Percentiles rank a stretch among this genome's conserved stretches.
phyloP scores from a whole-genome alignment of 257 asterid species.

The Fraxinus americana region DNA sequence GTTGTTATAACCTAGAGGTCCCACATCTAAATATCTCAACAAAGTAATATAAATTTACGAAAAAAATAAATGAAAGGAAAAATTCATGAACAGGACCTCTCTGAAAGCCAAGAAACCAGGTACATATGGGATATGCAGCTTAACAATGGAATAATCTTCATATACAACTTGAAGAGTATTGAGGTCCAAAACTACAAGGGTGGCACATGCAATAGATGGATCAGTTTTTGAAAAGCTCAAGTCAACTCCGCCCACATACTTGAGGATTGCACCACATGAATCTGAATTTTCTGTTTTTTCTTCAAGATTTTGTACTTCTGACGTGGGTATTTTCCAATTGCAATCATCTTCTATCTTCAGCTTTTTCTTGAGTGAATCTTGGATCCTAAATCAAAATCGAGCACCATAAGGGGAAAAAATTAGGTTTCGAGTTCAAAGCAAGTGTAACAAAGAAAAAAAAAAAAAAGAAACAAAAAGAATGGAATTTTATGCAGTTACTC shows the following conservation, averaged over 20 bases:
- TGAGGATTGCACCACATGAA: conserved; percentile 38
- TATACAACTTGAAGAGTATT: conserved; percentile 57
- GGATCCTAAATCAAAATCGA: conserved; percentile 27
- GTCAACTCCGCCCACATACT: conserved; percentile 84
- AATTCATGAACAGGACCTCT: conserved; percentile 50
- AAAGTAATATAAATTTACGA: background rate
- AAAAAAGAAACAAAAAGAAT: background rate
- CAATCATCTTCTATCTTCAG: conserved; percentile 52
- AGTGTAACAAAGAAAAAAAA: background rate
- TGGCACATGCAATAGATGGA: conserved; percentile 74
- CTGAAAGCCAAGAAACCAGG: conserved; percentile 94
- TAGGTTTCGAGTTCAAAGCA: background rate
- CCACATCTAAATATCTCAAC: background rate
- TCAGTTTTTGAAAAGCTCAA: conserved; percentile 78
- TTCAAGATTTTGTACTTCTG: conserved; percentile 1
- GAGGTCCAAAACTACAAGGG: conserved; percentile 73
- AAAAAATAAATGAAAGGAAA: background rate
- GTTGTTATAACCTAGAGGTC: background rate
- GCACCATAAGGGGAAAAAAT: background rate
- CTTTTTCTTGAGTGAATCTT: conserved; percentile 38
- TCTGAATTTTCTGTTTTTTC: conserved; percentile 27
- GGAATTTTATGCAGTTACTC: background rate
- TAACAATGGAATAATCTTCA: conserved; percentile 61
- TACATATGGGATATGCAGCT: conserved; percentile 66
- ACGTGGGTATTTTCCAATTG: conserved; percentile 55